These are phyloP conservation scores for Pseudozyma tsukubaensis DNA, from an alignment of 1,284 basidiomycete genomes.

Conservation along the genomic window DNA sequence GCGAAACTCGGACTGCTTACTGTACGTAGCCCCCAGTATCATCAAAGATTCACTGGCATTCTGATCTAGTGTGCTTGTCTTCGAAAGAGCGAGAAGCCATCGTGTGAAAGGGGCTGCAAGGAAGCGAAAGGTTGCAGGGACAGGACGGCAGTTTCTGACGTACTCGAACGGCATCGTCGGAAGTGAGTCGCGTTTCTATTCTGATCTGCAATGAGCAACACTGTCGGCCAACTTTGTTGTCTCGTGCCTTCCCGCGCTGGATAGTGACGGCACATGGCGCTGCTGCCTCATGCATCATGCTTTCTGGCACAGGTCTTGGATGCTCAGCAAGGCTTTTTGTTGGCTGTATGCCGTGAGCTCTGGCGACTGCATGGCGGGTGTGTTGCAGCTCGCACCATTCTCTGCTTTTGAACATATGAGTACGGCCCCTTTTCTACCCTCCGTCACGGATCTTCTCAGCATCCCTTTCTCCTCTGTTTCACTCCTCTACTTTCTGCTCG, in stretches of 20 bases:
- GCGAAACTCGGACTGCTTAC: no score
- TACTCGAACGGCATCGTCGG: background rate
- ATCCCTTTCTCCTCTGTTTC: no score
- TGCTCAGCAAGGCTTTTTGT: background rate
- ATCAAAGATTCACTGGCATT: no score
- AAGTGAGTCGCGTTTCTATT: background rate
- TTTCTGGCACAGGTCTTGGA: background rate
- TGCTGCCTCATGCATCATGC: background rate
- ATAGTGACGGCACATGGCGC: background rate
- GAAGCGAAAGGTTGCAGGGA: background rate
- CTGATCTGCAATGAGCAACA: conserved; percentile 7
- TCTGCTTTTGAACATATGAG: no score
- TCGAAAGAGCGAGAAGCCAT: background rate
- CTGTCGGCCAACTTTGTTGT: background rate
- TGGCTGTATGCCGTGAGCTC: background rate
- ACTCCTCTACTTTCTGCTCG: no score
- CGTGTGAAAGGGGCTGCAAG: background rate
- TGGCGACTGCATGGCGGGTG: no score
- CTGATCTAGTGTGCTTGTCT: background rate
- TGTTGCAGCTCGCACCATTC: no score
- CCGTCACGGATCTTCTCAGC: no score
- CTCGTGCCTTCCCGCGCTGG: background rate
- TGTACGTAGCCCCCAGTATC: no score
- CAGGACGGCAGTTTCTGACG: background rate
- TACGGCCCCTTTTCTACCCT: no score